A percentile compares a stretch with the other conserved stretches of the same genome.
phyloP scores from a whole-genome alignment of 768 basidiomycete species.

The Rhodocollybia butyracea region DNA sequence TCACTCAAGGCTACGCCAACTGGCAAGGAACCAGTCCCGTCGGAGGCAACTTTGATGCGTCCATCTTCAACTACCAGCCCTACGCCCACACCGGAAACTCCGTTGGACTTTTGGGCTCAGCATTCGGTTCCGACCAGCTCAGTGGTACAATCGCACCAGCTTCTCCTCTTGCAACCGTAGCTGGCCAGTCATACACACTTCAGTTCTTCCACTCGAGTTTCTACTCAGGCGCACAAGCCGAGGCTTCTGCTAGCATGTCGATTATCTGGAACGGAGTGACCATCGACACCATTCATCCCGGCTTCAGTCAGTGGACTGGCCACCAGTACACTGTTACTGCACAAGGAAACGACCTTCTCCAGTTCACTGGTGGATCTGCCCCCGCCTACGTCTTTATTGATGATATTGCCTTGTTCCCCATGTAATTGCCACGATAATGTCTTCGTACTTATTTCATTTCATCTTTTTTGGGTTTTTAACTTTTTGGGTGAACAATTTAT shows the following conservation, averaged over 20 bases:
- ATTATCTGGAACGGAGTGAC: conserved; percentile 40
- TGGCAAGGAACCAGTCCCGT: conserved; percentile 39
- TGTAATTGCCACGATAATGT: neutral
- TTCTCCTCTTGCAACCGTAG: conserved; percentile 28
- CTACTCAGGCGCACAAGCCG: conserved; percentile 30
- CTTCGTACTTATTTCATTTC: neutral
- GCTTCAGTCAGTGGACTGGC: conserved; percentile 35
- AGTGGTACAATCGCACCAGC: conserved; percentile 36
- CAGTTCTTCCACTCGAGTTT: conserved; percentile 41
- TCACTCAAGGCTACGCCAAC: conserved; percentile 27
- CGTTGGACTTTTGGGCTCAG: conserved; percentile 41
- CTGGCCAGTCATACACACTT: conserved; percentile 36
- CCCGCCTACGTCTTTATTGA: conserved; percentile 51
- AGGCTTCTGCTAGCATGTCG: conserved; percentile 33
- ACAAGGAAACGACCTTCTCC: conserved; percentile 33
- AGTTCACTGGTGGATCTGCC: conserved; percentile 40
- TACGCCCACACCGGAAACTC: conserved; percentile 40
- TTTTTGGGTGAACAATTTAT: too few relatives aligned
- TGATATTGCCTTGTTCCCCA: conserved; percentile 28
- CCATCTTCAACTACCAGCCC: conserved; percentile 37
- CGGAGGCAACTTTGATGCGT: conserved; percentile 38
- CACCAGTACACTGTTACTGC: conserved; percentile 33
- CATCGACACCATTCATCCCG: conserved; percentile 30
- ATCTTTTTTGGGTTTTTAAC: neutral
- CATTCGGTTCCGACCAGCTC: conserved; percentile 31